Conservation (phyloP, 2,329 filamentous ascomycete genomes). For the Aplosporella prunicola region DNA sequence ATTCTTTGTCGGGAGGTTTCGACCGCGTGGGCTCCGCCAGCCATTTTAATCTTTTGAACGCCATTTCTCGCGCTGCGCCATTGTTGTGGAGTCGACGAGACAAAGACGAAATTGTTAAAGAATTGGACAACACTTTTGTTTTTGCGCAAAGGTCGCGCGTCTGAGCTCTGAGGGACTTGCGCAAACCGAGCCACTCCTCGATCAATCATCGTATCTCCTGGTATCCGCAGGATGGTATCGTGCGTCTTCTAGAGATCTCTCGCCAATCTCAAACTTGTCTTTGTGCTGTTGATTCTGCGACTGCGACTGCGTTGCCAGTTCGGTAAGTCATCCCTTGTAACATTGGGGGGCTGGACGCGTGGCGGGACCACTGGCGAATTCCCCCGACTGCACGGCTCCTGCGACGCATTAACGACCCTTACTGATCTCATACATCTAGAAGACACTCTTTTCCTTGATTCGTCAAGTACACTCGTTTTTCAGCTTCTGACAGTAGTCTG, state of each 20-base stretch:
- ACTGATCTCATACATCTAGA: slow-evolving; percentile 14
- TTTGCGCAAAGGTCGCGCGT: too few relatives aligned
- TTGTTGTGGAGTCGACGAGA: slow-evolving; percentile 1
- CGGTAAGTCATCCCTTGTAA: slow-evolving; percentile 20
- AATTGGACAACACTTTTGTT: too few relatives aligned
- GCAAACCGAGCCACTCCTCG: too few relatives aligned
- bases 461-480: slow-evolving; percentile 46
- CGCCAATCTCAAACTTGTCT: slow-evolving; percentile 4
- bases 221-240: slow-evolving; percentile 14
- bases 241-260: slow-evolving; percentile 3
- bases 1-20: slow-evolving; percentile 6
- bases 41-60: slow-evolving; percentile 6
- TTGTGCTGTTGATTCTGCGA: slow-evolving; percentile 14
- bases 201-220: too few relatives aligned
- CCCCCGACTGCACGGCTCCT: too few relatives aligned
- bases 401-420: not conserved
- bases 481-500: slow-evolving; percentile 24
- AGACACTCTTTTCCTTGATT: slow-evolving; percentile 33
- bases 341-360: not conserved
- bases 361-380: not conserved
- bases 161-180: too few relatives aligned
- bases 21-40: slow-evolving; percentile 3
- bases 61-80: slow-evolving; percentile 3
- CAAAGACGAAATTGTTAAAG: too few relatives aligned
- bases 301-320: slow-evolving; percentile 28